Percentiles rank a stretch among this genome's conserved stretches.
These are phyloP conservation scores for Saururus chinensis DNA, from an alignment of 164 flowering plant species.

Conservation along the genomic window DNA sequence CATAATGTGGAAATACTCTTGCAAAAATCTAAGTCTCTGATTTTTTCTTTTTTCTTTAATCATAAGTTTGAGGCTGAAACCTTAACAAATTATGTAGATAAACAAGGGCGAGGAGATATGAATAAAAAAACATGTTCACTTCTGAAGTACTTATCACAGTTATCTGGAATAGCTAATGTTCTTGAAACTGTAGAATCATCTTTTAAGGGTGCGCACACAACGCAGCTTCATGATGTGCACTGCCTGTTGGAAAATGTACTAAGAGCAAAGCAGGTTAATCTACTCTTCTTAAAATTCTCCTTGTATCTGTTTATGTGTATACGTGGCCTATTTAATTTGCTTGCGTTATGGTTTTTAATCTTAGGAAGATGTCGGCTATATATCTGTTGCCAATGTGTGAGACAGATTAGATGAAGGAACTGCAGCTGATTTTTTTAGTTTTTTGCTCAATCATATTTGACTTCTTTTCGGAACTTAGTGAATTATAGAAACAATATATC, in stretches of 20 bases:
- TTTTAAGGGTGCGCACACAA: constrained; percentile 51
- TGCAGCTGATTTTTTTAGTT: too few species aligned
- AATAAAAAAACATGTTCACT: constrained; percentile 31
- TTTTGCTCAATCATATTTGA: too few species aligned
- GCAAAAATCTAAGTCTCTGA: too few species aligned
- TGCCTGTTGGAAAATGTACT: constrained; percentile 64
- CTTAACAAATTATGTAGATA: constrained; percentile 47
- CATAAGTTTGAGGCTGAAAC: not conserved
- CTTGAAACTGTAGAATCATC: constrained; percentile 80
- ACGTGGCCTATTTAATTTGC: too few species aligned
- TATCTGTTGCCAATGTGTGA: too few species aligned
- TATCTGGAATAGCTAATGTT: constrained; percentile 59
- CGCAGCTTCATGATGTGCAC: constrained; percentile 63
- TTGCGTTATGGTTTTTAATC: too few species aligned
- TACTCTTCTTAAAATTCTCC: not conserved
- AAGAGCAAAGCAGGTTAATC: constrained; percentile 77
- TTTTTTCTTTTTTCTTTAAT: not conserved
- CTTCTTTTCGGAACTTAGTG: too few species aligned
- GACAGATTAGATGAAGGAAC: too few species aligned
- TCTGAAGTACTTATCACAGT: constrained; percentile 36
- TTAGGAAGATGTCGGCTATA: too few species aligned
- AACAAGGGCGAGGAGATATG: constrained; percentile 45
- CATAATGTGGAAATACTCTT: not conserved
- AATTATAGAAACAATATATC: too few species aligned
- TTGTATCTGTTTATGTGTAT: too few species aligned